Base-by-base conservation (phyloP, 352 stramenopile genomes). In the Phytophthora ohioensis region DNA sequence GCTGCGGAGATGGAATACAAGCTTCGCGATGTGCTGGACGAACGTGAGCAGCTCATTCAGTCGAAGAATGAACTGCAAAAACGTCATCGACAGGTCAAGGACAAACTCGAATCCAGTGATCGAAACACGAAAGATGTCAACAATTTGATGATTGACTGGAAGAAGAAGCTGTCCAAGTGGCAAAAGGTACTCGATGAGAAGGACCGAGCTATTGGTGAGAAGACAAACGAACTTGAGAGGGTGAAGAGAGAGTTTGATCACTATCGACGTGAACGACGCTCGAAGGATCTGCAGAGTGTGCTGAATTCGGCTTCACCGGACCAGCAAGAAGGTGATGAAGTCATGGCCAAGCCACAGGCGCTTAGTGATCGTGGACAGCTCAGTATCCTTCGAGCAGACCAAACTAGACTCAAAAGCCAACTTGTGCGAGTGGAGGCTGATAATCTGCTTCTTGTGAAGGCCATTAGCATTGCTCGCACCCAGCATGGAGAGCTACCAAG, bases 391-490 rank as follows among this genome's bases (percentile, higher is more conserved):
- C 66, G 67, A 49, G 85, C 83, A 10, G 81, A 92, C 38, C 69
- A 80, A 45, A 79, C 76, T 3, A 69, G 74, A 34, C 61, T 93
- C 8, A 81, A 79, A 71, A 92, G 88, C 42, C 73, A 92, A 57
- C 73, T 92, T 0, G 83, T 89, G 8, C 80, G 83, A 0, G 77
- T 81, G 3, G 81, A 92, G 34, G 79, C 79, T 0, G 85, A 94
- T 61, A 91, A 83, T 27, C 63, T 84, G 5, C 49, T 94, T 21
- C 76, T 93, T 38, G 83, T 92, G 4, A 84, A 85, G n/a, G 83
- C 87, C 3, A 71, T 91, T 15, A 78, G 84, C 45, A 78, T 88
- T 10, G 74, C 84, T n/a, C 75, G 78, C 17, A 84, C 71, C 9
- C 84, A 89, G 31, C 69, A 85, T 6, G 84, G 85, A 11, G 64